A percentile compares a stretch with the other conserved stretches of the same genome.
phyloP scores from a whole-genome alignment of 106 monocot genomes.

The Phalaenopsis equestris region DNA sequence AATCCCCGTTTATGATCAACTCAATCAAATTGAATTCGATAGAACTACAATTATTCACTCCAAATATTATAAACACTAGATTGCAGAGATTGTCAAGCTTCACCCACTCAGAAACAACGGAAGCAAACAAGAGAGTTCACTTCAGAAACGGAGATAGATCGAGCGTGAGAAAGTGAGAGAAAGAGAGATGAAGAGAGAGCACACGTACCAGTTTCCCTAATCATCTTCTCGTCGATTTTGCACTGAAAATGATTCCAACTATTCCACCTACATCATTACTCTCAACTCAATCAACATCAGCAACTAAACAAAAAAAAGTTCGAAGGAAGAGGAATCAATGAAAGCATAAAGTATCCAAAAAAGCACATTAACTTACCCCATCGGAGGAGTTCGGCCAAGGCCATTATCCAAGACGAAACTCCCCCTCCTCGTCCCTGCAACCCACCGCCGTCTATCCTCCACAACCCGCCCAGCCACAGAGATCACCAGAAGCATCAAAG shows the following conservation, averaged over 20 bases:
- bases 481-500: neutral
- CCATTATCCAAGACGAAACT: slow-evolving; percentile 1
- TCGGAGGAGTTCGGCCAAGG: slow-evolving; percentile 16
- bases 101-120: too few species aligned
- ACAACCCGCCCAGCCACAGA: neutral
- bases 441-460: neutral
- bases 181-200: neutral
- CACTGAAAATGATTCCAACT: slow-evolving; percentile 85
- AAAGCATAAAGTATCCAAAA: neutral
- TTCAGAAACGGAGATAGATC: neutral
- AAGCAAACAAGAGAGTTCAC: too few species aligned
- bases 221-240: slow-evolving; percentile 52
- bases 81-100: too few species aligned
- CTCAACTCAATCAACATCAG: neutral
- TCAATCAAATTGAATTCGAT: too few species aligned
- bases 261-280: slow-evolving; percentile 49
- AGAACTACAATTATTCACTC: too few species aligned
- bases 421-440: neutral
- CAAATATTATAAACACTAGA: too few species aligned
- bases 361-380: slow-evolving; percentile 6
- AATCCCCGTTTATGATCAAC: too few species aligned
- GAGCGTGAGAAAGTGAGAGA: neutral
- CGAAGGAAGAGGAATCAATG: neutral
- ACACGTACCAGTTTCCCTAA: slow-evolving; percentile 50
- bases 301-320: neutral